Conservation (phyloP, 2,329 filamentous ascomycete genomes). For the Beauveria australis region DNA sequence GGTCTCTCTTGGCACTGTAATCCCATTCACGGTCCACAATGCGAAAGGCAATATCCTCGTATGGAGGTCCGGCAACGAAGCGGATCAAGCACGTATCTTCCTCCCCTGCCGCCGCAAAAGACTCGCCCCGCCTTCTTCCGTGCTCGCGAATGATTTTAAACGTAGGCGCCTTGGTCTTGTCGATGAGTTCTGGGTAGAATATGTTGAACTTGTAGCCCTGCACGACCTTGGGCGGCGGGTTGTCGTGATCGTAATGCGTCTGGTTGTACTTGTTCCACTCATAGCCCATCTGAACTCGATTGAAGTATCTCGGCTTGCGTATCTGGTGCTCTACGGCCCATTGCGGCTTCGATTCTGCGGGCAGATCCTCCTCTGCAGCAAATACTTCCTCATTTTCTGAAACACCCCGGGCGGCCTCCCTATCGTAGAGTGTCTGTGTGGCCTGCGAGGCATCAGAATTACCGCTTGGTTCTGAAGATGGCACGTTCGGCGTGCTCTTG, state of each 20-base stretch:
- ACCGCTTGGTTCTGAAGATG: not conserved
- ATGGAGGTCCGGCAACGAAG: constrained; percentile 90
- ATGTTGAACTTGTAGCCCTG: constrained; percentile 99
- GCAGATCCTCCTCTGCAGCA: constrained; percentile 75
- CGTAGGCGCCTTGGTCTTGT: constrained; percentile 88
- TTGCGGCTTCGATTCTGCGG: constrained; percentile 50
- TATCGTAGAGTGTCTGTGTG: constrained; percentile 82
- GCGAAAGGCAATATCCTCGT: constrained; percentile 92
- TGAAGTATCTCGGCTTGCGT: constrained; percentile 93
- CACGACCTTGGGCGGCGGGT: constrained; percentile 94
- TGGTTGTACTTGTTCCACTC: constrained; percentile 99
- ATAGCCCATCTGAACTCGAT: constrained; percentile 96
- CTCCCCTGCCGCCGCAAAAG: constrained; percentile 85
- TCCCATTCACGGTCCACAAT: constrained; percentile 99
- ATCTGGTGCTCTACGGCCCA: constrained; percentile 83
- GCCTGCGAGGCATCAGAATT: constrained; percentile 77
- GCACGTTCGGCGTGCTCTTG: not conserved
- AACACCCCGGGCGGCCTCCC: constrained; percentile 84
- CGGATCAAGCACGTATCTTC: constrained; percentile 95
- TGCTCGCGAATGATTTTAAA: constrained; percentile 94
- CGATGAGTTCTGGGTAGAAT: constrained; percentile 95
- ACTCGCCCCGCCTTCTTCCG: constrained; percentile 81
- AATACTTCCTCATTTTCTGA: constrained; percentile 96
- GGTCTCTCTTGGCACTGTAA: constrained; percentile 89
- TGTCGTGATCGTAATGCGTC: constrained; percentile 97